A percentile compares a stretch with the other conserved stretches of the same genome.
These are phyloP conservation scores for Sequoia sempervirens DNA, from an alignment of 75 land plant species.

Conservation along the genomic window DNA sequence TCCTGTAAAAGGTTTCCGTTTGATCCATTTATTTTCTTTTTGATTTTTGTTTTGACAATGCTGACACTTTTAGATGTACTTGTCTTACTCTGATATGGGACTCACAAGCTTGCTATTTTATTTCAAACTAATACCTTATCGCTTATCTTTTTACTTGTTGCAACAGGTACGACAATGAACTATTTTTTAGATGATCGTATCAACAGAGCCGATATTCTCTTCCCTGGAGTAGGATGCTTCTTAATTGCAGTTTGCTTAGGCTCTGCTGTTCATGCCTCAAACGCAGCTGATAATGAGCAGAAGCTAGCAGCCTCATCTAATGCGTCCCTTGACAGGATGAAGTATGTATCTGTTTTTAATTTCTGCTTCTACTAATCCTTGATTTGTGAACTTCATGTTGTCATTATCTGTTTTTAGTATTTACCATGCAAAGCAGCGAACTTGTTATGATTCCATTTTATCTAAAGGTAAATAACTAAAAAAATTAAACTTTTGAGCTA, in stretches of 20 bases:
- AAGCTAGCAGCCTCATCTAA: constrained; percentile 36
- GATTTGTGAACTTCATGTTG: neutral
- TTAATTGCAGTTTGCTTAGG: constrained; percentile 88
- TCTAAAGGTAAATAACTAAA: neutral
- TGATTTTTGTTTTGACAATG: no score
- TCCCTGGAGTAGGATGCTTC: constrained; percentile 96
- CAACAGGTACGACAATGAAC: constrained; percentile 90
- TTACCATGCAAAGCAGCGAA: neutral
- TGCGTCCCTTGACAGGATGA: neutral
- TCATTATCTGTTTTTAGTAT: neutral
- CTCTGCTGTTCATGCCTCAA: constrained; percentile 82
- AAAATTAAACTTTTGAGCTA: neutral
- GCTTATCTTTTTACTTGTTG: neutral
- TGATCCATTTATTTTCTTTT: no score
- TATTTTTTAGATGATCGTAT: constrained; percentile 90
- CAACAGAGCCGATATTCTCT: constrained; percentile 90
- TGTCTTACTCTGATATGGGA: neutral
- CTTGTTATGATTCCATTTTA: neutral
- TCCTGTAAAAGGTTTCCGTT: no score
- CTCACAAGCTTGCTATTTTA: neutral
- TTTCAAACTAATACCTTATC: neutral
- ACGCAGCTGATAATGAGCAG: constrained; percentile 71
- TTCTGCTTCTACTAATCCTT: neutral
- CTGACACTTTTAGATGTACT: neutral
- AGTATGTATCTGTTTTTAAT: constrained; percentile 11